Evolutionary conservation across 139 green algal species (phyloP).

Genomic region (Yamagishiella unicocca): DNA sequence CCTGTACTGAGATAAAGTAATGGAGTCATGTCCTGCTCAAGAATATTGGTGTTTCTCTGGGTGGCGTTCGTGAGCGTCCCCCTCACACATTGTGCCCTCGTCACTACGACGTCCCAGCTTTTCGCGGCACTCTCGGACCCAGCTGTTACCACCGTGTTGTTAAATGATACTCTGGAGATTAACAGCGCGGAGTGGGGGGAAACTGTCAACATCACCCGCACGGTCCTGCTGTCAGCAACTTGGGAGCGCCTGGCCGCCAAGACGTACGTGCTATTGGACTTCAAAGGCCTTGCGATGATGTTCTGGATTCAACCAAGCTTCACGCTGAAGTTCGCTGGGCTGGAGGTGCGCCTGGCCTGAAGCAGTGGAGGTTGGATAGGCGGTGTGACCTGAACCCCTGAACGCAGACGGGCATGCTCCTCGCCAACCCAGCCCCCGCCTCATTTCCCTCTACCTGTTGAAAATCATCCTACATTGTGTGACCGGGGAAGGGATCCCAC

Average conservation of each 20-base stretch:
- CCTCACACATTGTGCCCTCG: no score
- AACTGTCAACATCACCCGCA: background rate
- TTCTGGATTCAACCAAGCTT: background rate
- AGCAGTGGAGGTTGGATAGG: no score
- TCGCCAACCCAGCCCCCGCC: no score
- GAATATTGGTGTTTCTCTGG: no score
- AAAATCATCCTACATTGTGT: no score
- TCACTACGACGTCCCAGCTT: background rate
- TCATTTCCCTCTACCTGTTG: no score
- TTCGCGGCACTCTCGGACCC: background rate
- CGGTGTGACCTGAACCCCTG: no score
- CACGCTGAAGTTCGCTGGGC: background rate
- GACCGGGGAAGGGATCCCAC: no score
- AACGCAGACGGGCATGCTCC: no score
- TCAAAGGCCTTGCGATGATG: background rate
- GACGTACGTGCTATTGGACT: conserved; percentile 12
- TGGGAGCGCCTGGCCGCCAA: background rate
- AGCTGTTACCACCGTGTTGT: background rate
- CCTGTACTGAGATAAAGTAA: no score
- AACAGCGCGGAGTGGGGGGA: background rate
- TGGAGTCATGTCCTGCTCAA: no score
- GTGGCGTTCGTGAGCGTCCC: no score
- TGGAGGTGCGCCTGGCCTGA: conserved; percentile 32
- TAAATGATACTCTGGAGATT: background rate
- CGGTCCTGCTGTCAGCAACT: background rate